A percentile compares a stretch with the other conserved stretches of the same genome.
Conservation (phyloP, 106 monocot genomes). For the Dactylorhiza incarnata region DNA sequence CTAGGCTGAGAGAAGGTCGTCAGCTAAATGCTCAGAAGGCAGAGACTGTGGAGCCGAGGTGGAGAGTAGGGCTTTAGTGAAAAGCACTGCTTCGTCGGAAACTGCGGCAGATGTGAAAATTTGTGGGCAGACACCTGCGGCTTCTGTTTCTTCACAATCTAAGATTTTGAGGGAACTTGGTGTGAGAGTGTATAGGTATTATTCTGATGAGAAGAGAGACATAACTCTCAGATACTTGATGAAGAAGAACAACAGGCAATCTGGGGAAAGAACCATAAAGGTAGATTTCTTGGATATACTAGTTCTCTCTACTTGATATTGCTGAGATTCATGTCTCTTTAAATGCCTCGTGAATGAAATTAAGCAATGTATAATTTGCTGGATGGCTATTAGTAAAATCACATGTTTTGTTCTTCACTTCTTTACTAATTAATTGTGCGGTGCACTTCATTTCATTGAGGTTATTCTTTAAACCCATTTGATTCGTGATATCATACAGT, state of each 20-base stretch:
- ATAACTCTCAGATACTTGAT: constrained; percentile 40
- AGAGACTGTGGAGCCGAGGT: not conserved
- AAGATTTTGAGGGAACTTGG: constrained; percentile 29
- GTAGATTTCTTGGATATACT: constrained; percentile 7
- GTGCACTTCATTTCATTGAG: not conserved
- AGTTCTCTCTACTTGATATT: not conserved
- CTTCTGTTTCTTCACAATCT: constrained; percentile 15
- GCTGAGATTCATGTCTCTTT: not conserved
- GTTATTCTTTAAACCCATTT: not conserved
- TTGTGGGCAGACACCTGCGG: constrained; percentile 7
- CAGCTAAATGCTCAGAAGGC: not conserved
- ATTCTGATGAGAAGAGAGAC: constrained; percentile 45
- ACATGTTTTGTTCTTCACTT: not conserved
- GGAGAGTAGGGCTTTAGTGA: not conserved
- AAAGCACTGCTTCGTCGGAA: not conserved
- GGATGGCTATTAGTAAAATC: not conserved
- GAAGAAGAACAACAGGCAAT: constrained; percentile 29
- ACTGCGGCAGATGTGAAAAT: not conserved
- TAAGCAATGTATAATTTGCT: not conserved
- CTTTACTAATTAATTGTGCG: not conserved
- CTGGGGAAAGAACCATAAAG: constrained; percentile 25
- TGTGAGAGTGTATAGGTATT: constrained; percentile 26
- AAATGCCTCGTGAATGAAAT: not conserved
- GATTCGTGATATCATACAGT: not conserved
- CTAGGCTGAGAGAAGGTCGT: not conserved